Conservation (phyloP, 495 filamentous ascomycete species). For the Podospora sp. region DNA sequence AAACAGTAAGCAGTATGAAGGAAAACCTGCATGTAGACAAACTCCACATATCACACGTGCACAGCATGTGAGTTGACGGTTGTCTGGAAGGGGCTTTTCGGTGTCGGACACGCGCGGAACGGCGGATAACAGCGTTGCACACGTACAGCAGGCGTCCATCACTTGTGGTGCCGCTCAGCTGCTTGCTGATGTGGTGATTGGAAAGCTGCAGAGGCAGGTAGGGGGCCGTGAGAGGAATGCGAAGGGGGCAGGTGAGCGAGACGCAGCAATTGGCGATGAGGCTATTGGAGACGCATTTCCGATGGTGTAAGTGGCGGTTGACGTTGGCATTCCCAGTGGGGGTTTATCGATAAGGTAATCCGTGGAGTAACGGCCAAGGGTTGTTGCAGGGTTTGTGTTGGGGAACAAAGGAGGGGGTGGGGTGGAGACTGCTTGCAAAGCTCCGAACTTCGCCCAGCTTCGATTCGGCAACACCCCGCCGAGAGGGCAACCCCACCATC, state of each 20-base stretch:
- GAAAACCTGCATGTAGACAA: constrained; percentile 60
- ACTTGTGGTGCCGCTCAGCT: neutral
- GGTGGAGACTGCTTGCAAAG: neutral
- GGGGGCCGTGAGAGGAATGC: neutral
- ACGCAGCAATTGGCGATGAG: neutral
- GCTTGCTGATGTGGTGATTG: constrained; percentile 3
- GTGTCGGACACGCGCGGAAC: constrained; percentile 46
- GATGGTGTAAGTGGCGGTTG: constrained; percentile 13
- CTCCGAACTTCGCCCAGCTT: neutral
- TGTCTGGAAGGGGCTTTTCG: constrained; percentile 57
- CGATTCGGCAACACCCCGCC: neutral
- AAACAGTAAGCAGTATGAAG: neutral
- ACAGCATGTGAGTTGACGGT: constrained; percentile 65
- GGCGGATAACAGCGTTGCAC: constrained; percentile 59
- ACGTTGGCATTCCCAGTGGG: neutral
- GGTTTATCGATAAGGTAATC: constrained; percentile 18
- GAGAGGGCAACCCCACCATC: neutral
- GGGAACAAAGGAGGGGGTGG: neutral
- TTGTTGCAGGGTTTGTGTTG: neutral
- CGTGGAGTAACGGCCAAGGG: neutral
- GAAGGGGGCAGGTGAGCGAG: neutral
- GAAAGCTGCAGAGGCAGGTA: neutral
- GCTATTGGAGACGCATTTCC: neutral
- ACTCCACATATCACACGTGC: constrained; percentile 64
- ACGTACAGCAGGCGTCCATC: constrained; percentile 62